Percentiles rank a stretch among this genome's conserved stretches.
Evolutionary conservation across 139 green algal species (phyloP).

Genomic region (Astrephomene gubernaculifera): DNA sequence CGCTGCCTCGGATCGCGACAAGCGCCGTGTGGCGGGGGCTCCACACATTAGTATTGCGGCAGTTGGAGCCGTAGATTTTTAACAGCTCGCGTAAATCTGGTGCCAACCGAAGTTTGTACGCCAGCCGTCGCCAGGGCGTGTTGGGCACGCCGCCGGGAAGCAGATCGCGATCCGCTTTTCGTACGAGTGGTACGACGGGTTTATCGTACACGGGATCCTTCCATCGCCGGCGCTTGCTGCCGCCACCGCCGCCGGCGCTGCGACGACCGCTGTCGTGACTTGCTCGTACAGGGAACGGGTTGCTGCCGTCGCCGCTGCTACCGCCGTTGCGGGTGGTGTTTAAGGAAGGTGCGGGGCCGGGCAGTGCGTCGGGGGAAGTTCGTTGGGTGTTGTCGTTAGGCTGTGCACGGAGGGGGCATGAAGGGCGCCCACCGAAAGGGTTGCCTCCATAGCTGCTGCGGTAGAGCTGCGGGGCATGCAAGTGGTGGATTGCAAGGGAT

Average conservation of each 20-base stretch:
- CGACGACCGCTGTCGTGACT: neutral
- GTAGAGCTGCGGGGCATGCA: too few relatives aligned
- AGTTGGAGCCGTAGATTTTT: neutral
- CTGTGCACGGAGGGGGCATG: too few relatives aligned
- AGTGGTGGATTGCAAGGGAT: too few relatives aligned
- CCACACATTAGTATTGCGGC: neutral
- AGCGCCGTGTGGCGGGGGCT: constrained; percentile 6
- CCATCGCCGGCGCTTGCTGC: neutral
- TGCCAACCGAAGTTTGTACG: constrained; percentile 2
- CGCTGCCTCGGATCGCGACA: neutral
- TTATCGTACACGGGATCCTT: neutral
- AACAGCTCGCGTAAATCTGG: neutral
- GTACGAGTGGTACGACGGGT: neutral
- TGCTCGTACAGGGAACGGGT: too few relatives aligned
- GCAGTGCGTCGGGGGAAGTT: too few relatives aligned
- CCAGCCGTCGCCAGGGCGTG: constrained; percentile 24
- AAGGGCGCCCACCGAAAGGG: too few relatives aligned
- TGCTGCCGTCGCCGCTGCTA: too few relatives aligned
- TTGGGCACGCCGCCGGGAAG: constrained; percentile 1
- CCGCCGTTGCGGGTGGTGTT: too few relatives aligned
- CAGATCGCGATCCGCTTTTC: constrained; percentile 28
- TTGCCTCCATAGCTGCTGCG: too few relatives aligned
- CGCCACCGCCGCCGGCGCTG: neutral
- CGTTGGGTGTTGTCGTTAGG: too few relatives aligned
- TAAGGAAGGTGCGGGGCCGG: too few relatives aligned